Conservation (phyloP, 2,329 filamentous ascomycete genomes). For the Pseudogymnoascus sp. region DNA sequence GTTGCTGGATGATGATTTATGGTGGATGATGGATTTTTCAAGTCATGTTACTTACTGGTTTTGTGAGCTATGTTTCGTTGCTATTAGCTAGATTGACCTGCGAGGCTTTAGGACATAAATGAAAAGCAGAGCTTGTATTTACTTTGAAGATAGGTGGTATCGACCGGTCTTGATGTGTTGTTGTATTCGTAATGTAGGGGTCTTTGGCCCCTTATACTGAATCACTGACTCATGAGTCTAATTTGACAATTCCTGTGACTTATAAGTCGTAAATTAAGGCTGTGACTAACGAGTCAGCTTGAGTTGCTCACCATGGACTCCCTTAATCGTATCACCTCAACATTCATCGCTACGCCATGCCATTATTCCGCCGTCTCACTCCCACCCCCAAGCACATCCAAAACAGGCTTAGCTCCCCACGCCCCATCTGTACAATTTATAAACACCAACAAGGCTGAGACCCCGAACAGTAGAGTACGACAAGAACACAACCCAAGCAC, state of each 20-base stretch:
- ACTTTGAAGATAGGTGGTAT: not conserved
- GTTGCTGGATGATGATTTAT: not conserved
- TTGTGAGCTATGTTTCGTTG: conserved; percentile 2
- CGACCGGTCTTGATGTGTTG: not conserved
- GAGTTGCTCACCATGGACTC: not conserved
- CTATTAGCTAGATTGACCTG: not conserved
- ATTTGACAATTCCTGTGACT: too few species aligned
- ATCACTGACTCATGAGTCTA: too few species aligned
- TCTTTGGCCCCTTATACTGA: not conserved
- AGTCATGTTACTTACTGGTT: not conserved
- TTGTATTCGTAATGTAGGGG: not conserved
- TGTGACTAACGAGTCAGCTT: too few species aligned
- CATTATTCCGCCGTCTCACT: not conserved
- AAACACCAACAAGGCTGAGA: not conserved
- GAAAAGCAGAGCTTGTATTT: conserved; percentile 1
- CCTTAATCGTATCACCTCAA: not conserved
- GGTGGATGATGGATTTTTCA: not conserved
- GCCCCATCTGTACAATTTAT: not conserved
- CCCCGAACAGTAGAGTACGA: not conserved
- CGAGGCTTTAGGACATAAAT: not conserved
- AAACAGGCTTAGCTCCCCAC: not conserved
- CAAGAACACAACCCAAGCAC: not conserved
- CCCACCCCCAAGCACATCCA: not conserved
- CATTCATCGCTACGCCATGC: not conserved
- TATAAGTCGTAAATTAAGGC: too few species aligned